Percentiles rank a stretch among this genome's conserved stretches.
phyloP scores from a whole-genome alignment of 352 stramenopile genomes.

The Thalassiosira delicatula region DNA sequence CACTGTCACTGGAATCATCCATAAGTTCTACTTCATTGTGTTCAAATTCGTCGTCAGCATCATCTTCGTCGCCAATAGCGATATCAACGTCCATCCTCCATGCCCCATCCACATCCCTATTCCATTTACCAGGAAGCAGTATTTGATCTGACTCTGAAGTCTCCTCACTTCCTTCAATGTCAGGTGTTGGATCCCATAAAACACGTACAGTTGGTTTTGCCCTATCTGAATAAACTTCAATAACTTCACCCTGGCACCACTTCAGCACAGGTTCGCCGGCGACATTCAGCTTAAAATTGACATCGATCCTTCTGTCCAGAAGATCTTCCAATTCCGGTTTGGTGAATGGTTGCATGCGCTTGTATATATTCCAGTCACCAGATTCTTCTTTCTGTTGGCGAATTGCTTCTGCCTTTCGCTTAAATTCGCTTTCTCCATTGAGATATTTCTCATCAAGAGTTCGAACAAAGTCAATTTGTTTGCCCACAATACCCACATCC shows the following conservation, averaged over 20 bases:
- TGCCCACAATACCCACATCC: background rate
- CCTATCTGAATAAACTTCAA: background rate
- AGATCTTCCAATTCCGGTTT: background rate
- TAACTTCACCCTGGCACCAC: background rate
- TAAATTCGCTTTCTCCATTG: background rate
- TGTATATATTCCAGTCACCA: constrained; percentile 8
- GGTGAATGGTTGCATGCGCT: background rate
- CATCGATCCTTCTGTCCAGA: constrained; percentile 7
- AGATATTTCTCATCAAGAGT: background rate
- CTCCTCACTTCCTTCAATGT: background rate
- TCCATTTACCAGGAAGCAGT: background rate
- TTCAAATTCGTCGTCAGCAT: too few species aligned
- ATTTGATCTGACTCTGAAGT: background rate
- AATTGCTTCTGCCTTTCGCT: background rate
- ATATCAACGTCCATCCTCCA: background rate
- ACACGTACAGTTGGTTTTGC: background rate
- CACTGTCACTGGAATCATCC: too few species aligned
- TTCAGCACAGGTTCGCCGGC: too few species aligned
- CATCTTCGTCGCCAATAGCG: too few species aligned
- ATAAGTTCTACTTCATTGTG: too few species aligned
- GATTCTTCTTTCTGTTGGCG: background rate
- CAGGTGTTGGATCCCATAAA: background rate
- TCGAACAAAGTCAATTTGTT: background rate
- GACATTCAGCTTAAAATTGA: too few species aligned
- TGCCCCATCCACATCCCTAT: background rate